Evolutionary conservation across 768 basidiomycete species (phyloP).

Genomic region (Phlebiopsis flavidoalba): DNA sequence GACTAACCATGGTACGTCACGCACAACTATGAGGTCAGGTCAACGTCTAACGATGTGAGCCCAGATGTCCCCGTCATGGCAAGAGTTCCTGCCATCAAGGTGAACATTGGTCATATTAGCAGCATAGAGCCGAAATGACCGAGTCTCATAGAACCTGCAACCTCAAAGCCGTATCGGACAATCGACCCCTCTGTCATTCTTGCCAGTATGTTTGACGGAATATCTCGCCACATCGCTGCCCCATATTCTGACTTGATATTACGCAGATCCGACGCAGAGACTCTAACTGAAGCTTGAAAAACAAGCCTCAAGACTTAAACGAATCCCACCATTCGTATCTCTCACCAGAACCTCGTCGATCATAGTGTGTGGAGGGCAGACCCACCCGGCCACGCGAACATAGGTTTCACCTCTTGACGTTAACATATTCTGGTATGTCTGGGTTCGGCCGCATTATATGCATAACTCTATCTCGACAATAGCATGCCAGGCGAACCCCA

Average conservation of each 20-base stretch:
- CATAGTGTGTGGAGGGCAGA: slow-evolving; percentile 66
- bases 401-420: slow-evolving; percentile 65
- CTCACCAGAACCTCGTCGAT: slow-evolving; percentile 75
- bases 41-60: slow-evolving; percentile 68
- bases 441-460: not conserved
- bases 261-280: slow-evolving; percentile 60
- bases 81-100: slow-evolving; percentile 80
- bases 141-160: slow-evolving; percentile 47
- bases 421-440: slow-evolving; percentile 61
- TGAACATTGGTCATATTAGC: slow-evolving; percentile 15
- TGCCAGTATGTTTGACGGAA: slow-evolving; percentile 39
- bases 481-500: slow-evolving; percentile 48
- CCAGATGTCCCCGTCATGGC: slow-evolving; percentile 93
- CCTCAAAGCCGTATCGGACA: slow-evolving; percentile 62
- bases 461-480: not conserved
- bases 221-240: not conserved
- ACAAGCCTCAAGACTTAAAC: slow-evolving; percentile 44
- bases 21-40: too few species aligned
- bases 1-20: slow-evolving; percentile 55
- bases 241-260: not conserved
- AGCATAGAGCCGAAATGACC: not conserved
- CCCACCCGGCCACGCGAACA: slow-evolving; percentile 65
- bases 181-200: slow-evolving; percentile 77
- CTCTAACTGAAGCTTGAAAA: too few species aligned
- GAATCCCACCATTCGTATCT: slow-evolving; percentile 64